Conservation (phyloP, 345 rosid genomes). For the Luvunga scandens region DNA sequence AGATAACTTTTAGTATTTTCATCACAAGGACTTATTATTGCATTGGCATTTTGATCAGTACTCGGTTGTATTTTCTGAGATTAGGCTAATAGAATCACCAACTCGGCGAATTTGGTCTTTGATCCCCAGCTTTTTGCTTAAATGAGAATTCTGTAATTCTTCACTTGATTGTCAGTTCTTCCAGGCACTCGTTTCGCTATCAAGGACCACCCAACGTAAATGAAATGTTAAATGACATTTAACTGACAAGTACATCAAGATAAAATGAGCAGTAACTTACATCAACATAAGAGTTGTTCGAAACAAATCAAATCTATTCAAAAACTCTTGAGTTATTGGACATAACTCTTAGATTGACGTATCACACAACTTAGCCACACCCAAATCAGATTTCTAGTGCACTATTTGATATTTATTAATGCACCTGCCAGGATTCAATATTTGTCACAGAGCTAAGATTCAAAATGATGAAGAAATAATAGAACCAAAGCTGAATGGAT, state of each 20-base stretch:
- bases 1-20: neutral
- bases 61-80: constrained; percentile 1
- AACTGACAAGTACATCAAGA: neutral
- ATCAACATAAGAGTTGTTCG: too few species aligned
- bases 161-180: constrained; percentile 72
- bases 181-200: constrained; percentile 74
- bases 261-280: too few species aligned
- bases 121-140: constrained; percentile 49
- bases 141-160: constrained; percentile 62
- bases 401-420: neutral
- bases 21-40: neutral
- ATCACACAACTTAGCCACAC: too few species aligned
- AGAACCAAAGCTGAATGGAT: neutral
- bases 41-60: neutral
- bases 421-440: neutral
- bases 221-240: neutral
- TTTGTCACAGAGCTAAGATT: neutral
- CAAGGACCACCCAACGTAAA: constrained; percentile 55
- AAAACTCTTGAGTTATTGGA: too few species aligned
- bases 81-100: constrained; percentile 14
- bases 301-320: too few species aligned
- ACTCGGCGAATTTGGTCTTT: constrained; percentile 21
- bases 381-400: neutral
- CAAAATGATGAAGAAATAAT: neutral
- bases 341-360: too few species aligned